phyloP scores from a whole-genome alignment of 108 stramenopile genomes.

The Nitzschia sp. region DNA sequence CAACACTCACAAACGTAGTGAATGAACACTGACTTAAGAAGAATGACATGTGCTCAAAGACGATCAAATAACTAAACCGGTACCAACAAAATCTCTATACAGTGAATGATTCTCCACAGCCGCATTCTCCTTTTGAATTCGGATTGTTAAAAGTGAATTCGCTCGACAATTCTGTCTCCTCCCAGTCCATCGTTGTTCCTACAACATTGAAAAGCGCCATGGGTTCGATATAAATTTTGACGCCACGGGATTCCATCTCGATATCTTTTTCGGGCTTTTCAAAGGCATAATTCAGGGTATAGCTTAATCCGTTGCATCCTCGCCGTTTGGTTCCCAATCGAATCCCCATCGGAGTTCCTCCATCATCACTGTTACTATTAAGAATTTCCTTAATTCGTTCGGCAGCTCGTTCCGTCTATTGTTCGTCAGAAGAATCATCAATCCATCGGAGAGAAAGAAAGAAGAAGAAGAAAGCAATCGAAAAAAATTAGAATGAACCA shows the following conservation, averaged over 20 bases:
- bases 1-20: too few relatives aligned
- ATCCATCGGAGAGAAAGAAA: background rate
- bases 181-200: constrained; percentile 97
- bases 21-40: too few relatives aligned
- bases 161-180: constrained; percentile 93
- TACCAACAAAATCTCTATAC: constrained; percentile 41
- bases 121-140: constrained; percentile 98
- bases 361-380: constrained; percentile 28
- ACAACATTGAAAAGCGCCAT: constrained; percentile 97
- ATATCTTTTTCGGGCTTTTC: constrained; percentile 61
- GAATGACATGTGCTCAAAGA: too few relatives aligned
- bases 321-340: constrained; percentile 93
- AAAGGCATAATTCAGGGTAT: constrained; percentile 97
- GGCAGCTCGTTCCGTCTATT: constrained; percentile 60
- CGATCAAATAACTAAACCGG: too few relatives aligned
- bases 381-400: constrained; percentile 60
- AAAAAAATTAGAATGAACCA: too few relatives aligned
- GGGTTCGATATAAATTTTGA: constrained; percentile 95
- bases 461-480: background rate
- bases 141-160: constrained; percentile 99
- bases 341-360: constrained; percentile 81
- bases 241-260: constrained; percentile 69
- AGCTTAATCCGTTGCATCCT: constrained; percentile 98
- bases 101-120: constrained; percentile 99
- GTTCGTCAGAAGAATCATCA: background rate